Conservation (phyloP, 176 grass and related monocot genomes). For the Triticum monococcum region DNA sequence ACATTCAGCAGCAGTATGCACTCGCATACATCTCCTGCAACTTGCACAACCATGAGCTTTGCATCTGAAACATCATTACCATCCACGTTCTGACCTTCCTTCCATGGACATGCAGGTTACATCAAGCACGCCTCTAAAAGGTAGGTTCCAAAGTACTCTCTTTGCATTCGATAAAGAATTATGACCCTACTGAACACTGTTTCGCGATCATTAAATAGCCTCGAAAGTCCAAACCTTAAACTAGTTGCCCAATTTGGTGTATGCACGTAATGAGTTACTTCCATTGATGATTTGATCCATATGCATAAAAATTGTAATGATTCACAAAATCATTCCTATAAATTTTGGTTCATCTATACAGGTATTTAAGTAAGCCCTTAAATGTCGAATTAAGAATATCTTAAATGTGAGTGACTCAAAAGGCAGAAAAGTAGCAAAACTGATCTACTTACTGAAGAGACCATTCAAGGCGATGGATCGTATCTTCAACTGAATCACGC, state of each 20-base stretch:
- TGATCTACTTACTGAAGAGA: constrained; percentile 72
- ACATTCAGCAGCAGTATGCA: no score
- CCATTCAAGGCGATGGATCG: constrained; percentile 90
- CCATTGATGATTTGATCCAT: not conserved
- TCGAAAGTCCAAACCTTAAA: not conserved
- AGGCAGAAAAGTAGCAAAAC: not conserved
- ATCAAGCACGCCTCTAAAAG: not conserved
- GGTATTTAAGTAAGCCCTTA: not conserved
- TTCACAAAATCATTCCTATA: not conserved
- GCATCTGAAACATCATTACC: no score
- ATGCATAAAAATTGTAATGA: not conserved
- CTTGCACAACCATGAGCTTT: no score
- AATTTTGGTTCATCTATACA: not conserved
- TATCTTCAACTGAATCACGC: constrained; percentile 86
- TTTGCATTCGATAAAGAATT: not conserved
- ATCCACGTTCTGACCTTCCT: no score
- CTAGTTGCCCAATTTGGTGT: not conserved
- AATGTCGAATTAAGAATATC: not conserved
- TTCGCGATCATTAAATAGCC: not conserved
- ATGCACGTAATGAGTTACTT: not conserved
- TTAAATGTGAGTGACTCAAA: not conserved
- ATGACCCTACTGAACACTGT: not conserved
- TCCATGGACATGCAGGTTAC: no score
- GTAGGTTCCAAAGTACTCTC: not conserved
- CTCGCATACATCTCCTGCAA: no score